Evolutionary conservation across 768 basidiomycete species (phyloP).

Genomic region (Serpula lacrymans): DNA sequence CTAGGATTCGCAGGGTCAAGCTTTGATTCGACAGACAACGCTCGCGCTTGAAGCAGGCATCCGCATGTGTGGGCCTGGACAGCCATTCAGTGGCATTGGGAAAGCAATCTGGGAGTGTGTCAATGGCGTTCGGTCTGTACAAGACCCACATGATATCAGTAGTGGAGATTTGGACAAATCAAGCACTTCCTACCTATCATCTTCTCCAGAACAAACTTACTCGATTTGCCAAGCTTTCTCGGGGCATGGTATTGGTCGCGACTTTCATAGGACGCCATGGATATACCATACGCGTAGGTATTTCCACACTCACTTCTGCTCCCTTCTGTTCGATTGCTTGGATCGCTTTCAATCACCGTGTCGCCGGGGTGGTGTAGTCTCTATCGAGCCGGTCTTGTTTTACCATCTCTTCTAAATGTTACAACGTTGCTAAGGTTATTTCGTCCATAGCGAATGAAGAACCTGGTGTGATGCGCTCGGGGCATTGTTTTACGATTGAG

Average conservation of each 20-base stretch:
- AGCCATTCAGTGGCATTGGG: conserved; percentile 68
- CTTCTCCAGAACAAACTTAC: conserved; percentile 39
- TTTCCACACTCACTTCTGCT: background rate
- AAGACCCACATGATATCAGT: no score
- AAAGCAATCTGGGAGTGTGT: no score
- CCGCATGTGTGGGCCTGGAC: conserved; percentile 68
- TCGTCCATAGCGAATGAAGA: conserved; percentile 71
- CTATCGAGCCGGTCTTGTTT: no score
- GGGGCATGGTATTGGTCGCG: conserved; percentile 84
- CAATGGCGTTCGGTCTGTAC: no score
- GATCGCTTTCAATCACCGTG: background rate
- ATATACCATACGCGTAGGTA: conserved; percentile 71
- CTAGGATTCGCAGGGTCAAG: conserved; percentile 67
- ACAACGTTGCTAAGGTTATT: background rate
- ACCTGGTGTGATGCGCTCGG: conserved; percentile 75
- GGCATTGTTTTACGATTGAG: conserved; percentile 94
- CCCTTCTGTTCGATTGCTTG: background rate
- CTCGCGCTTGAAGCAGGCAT: conserved; percentile 71
- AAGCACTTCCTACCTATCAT: no score
- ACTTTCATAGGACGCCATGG: conserved; percentile 82
- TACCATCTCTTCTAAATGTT: background rate
- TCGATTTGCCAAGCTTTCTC: conserved; percentile 70
- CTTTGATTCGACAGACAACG: conserved; percentile 61
- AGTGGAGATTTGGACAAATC: no score
- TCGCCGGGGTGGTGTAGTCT: no score